Evolutionary conservation across 2,329 filamentous ascomycete genomes (phyloP).

Genomic region (Tolypocladium inflatum): DNA sequence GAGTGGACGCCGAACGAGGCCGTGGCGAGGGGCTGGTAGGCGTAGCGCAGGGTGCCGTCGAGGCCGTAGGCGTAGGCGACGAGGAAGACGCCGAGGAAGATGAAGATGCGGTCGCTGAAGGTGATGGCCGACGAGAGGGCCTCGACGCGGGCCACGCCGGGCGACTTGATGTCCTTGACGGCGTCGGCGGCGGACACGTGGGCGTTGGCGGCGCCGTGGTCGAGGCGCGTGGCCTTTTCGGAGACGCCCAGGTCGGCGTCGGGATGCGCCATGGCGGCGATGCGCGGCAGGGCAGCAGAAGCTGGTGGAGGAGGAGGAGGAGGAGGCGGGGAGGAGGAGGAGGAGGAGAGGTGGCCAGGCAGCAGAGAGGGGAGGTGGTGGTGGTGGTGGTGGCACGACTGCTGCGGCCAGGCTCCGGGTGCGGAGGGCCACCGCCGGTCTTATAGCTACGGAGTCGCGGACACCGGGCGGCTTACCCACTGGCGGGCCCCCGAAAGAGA

Average conservation of each 20-base stretch:
- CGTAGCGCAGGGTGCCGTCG: conserved; percentile 45
- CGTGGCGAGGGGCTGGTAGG: conserved; percentile 47
- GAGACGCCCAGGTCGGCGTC: background rate
- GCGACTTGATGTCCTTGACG: conserved; percentile 24
- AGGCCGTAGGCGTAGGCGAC: conserved; percentile 56
- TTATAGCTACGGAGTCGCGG: no score
- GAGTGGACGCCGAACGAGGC: conserved; percentile 41
- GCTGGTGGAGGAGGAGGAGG: no score
- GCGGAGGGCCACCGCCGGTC: no score
- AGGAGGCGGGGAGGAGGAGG: no score
- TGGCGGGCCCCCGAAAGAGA: no score
- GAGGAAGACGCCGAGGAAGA: conserved; percentile 54
- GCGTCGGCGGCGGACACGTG: conserved; percentile 11
- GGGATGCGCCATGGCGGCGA: background rate
- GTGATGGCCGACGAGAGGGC: conserved; percentile 44
- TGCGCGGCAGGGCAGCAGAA: no score
- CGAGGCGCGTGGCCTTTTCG: conserved; percentile 2
- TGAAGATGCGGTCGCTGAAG: conserved; percentile 38
- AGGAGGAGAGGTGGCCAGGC: no score
- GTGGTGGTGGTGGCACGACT: no score
- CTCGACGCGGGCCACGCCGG: conserved; percentile 52
- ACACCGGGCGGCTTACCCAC: no score
- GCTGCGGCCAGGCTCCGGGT: no score
- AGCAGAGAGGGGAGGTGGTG: no score
- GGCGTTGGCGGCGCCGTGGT: background rate